Evolutionary conservation across 306 rosid genomes (phyloP).

Genomic region (Citrullus colocynthis): DNA sequence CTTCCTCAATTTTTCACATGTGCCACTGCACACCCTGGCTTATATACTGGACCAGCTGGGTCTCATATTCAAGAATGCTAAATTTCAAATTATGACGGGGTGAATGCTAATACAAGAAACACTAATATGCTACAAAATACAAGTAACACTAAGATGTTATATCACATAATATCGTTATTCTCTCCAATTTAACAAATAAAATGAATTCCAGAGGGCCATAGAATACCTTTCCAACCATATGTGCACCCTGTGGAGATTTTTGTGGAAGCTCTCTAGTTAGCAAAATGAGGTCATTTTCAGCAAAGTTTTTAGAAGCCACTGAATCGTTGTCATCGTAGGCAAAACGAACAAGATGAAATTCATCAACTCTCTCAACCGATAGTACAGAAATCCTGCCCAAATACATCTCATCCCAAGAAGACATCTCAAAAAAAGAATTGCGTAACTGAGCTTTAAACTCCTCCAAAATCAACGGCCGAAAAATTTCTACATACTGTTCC

Average conservation of each 20-base stretch:
- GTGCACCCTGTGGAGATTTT: slow-evolving; percentile 66
- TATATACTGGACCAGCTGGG: not conserved
- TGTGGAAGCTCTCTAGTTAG: slow-evolving; percentile 69
- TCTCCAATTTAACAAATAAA: not conserved
- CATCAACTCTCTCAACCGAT: slow-evolving; percentile 84
- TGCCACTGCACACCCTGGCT: not conserved
- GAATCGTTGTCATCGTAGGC: slow-evolving; percentile 57
- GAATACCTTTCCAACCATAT: slow-evolving; percentile 88
- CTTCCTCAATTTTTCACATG: not conserved
- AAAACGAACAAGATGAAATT: slow-evolving; percentile 83
- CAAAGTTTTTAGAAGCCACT: slow-evolving; percentile 45
- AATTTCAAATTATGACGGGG: not conserved
- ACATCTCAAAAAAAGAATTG: slow-evolving; percentile 58
- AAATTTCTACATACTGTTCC: slow-evolving; percentile 68
- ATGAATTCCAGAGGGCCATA: not conserved
- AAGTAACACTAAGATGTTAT: not conserved
- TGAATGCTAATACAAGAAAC: not conserved
- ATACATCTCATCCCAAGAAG: slow-evolving; percentile 73
- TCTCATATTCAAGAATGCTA: not conserved
- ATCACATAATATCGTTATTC: not conserved
- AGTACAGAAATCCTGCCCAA: slow-evolving; percentile 75
- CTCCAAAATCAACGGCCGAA: slow-evolving; percentile 83
- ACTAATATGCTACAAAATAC: not conserved
- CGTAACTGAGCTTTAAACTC: slow-evolving; percentile 87
- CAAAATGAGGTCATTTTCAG: slow-evolving; percentile 84